Evolutionary conservation across 768 basidiomycete species (phyloP).

Genomic region (Tricholomella constricta): DNA sequence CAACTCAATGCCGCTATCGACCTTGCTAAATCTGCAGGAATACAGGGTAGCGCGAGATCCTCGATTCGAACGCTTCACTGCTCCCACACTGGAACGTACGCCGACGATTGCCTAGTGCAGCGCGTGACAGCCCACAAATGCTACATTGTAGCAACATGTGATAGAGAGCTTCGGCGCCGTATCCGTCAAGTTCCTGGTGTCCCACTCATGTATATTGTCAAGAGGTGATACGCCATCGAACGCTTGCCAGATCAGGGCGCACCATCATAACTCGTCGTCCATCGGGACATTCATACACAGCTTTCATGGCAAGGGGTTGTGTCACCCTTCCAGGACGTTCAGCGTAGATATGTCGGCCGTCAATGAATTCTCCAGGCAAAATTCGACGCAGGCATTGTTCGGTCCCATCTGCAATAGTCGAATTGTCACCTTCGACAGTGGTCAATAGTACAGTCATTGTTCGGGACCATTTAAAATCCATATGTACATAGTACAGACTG

Average conservation of each 20-base stretch:
- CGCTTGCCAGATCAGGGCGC: constrained; percentile 92
- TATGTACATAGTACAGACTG: too few species aligned
- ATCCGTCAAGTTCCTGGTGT: constrained; percentile 93
- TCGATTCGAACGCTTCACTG: constrained; percentile 92
- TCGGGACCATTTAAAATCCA: too few species aligned
- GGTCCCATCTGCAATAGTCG: too few species aligned
- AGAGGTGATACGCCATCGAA: constrained; percentile 91
- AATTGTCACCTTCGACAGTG: too few species aligned
- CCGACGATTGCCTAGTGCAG: constrained; percentile 97
- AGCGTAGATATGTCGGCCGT: too few species aligned
- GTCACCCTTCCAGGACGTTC: too few species aligned
- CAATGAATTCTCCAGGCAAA: too few species aligned
- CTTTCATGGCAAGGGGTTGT: too few species aligned
- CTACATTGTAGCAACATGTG: constrained; percentile 97
- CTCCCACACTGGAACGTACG: constrained; percentile 95
- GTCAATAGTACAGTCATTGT: too few species aligned
- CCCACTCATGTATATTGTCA: constrained; percentile 97
- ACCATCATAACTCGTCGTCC: constrained; percentile 46
- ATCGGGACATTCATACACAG: background rate
- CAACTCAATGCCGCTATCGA: background rate
- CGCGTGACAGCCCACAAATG: constrained; percentile 94
- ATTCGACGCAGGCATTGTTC: too few species aligned
- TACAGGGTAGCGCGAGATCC: constrained; percentile 95
- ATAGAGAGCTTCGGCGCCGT: constrained; percentile 88
- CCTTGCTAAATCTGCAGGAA: constrained; percentile 9